Percentiles rank a stretch among this genome's conserved stretches.
phyloP scores from a whole-genome alignment of 202 grass and related monocot genomes.

The Cymbopogon flexuosus region DNA sequence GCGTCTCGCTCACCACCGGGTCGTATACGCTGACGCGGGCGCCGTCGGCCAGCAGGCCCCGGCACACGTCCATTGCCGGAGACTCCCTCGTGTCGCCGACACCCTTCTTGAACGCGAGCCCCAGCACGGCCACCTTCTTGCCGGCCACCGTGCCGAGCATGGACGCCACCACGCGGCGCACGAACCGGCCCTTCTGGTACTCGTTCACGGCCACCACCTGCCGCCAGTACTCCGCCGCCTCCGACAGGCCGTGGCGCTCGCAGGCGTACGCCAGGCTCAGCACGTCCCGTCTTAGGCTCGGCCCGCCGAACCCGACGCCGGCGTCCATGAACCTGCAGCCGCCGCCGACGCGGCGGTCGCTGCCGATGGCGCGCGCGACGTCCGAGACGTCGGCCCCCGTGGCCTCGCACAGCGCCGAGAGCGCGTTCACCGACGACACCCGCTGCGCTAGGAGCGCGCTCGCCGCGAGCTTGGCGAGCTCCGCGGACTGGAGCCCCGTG shows the following conservation, averaged over 20 bases:
- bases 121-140: slow-evolving; percentile 54
- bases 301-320: slow-evolving; percentile 51
- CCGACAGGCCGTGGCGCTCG: slow-evolving; percentile 40
- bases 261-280: slow-evolving; percentile 47
- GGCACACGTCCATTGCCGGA: slow-evolving; percentile 42
- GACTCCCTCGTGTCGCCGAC: slow-evolving; percentile 44
- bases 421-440: slow-evolving; percentile 49
- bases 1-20: slow-evolving; percentile 40
- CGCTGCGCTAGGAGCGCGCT: slow-evolving; percentile 53
- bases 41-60: slow-evolving; percentile 34
- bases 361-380: slow-evolving; percentile 42
- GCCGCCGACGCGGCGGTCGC: slow-evolving; percentile 33
- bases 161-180: slow-evolving; percentile 45
- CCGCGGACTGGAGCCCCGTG: slow-evolving; percentile 39
- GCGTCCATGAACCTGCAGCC: slow-evolving; percentile 31
- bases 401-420: slow-evolving; percentile 56
- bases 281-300: slow-evolving; percentile 42
- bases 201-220: slow-evolving; percentile 56
- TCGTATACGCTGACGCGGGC: slow-evolving; percentile 48
- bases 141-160: slow-evolving; percentile 58
- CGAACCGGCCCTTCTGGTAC: slow-evolving; percentile 56
- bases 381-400: slow-evolving; percentile 43
- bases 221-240: slow-evolving; percentile 51
- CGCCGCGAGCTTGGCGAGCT: slow-evolving; percentile 48
- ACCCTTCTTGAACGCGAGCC: slow-evolving; percentile 60